Evolutionary conservation across 2,329 filamentous ascomycete genomes (phyloP), one percentile per base, ranked within the genome.

Genomic region (Chaetomium olivaceum): DNA sequence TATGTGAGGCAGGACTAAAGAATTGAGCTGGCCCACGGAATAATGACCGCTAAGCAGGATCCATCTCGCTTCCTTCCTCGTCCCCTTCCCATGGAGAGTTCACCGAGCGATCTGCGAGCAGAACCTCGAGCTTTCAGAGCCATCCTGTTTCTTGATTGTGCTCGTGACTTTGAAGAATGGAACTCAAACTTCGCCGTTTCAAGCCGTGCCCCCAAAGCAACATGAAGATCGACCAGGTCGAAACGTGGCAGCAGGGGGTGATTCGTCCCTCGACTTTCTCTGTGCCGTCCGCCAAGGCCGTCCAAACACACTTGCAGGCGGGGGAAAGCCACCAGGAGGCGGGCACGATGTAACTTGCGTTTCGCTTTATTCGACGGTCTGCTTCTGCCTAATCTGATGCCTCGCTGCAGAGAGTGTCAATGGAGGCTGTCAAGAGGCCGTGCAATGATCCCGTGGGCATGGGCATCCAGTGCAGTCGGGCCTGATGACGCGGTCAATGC

Each of bases 241-340:
- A 56, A 56, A 56, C 54, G 54, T 56, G 54, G 54, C 31, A 56
- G 12, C 31, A 56, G 54, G 54, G 21, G 55, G 29, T 33, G 31
- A 39, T 21, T 14, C 29, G n/a, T 25, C 36, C 54, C 2, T 14
- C 8, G 19, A 16, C n/a, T 7, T 27, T 19, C 33, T 27, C n/a
- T 19, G 21, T 43, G 55, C 55, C 55, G 54, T 57, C 55, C 25
- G 55, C 55, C 55, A 57, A 57, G 51, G 51, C 23, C 51, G 27
- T 27, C 27, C 27, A 29, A 27, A 54, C 39, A 54, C 39, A 43
- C 16, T n/a, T 43, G 39, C 39, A 43, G 23, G 54, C 54, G 54
- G 54, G 54, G 54, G 27, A 29, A 57, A 57, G 31, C 9, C 23
- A 33, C n/a, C 54, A 39, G n/a, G 16, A 31, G 33, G 52, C 19